phyloP scores from a whole-genome alignment of 768 basidiomycete species.

The Agaricus subrufescens region DNA sequence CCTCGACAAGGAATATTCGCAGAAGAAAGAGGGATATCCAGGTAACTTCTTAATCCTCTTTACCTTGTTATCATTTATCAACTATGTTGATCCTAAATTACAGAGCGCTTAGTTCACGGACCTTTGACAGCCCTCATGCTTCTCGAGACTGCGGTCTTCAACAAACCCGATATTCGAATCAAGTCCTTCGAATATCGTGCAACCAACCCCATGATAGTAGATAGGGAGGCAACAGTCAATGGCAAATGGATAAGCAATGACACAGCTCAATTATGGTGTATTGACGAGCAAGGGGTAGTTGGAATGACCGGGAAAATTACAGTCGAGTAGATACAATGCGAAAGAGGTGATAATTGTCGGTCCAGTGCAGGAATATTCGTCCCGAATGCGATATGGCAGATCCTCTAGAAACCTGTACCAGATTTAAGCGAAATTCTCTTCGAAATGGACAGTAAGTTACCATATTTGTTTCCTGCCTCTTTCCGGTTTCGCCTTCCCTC shows the following conservation, averaged over 20 bases:
- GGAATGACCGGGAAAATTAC: slow-evolving; percentile 62
- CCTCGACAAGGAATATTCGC: slow-evolving; percentile 71
- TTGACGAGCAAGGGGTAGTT: slow-evolving; percentile 49
- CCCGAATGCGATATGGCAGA: slow-evolving; percentile 20
- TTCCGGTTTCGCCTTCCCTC: slow-evolving; percentile 81
- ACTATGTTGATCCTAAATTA: background rate
- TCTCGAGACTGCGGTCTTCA: slow-evolving; percentile 52
- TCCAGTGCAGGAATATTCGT: no score
- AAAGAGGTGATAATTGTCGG: background rate
- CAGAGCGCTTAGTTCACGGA: slow-evolving; percentile 83
- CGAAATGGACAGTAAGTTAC: slow-evolving; percentile 25
- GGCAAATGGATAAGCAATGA: slow-evolving; percentile 38
- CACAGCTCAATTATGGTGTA: slow-evolving; percentile 51
- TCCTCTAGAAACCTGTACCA: slow-evolving; percentile 24
- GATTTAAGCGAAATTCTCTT: background rate
- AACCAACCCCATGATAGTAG: slow-evolving; percentile 56
- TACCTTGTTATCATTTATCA: background rate
- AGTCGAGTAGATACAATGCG: background rate
- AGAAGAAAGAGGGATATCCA: slow-evolving; percentile 63
- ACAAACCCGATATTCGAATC: slow-evolving; percentile 43
- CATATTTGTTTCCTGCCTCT: slow-evolving; percentile 90
- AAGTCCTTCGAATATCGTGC: slow-evolving; percentile 66
- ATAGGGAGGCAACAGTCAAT: slow-evolving; percentile 40
- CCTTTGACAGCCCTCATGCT: slow-evolving; percentile 80
- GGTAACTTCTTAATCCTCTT: slow-evolving; percentile 30